Evolutionary conservation across 441 rosid genomes (phyloP).

Genomic region (Hura crepitans): DNA sequence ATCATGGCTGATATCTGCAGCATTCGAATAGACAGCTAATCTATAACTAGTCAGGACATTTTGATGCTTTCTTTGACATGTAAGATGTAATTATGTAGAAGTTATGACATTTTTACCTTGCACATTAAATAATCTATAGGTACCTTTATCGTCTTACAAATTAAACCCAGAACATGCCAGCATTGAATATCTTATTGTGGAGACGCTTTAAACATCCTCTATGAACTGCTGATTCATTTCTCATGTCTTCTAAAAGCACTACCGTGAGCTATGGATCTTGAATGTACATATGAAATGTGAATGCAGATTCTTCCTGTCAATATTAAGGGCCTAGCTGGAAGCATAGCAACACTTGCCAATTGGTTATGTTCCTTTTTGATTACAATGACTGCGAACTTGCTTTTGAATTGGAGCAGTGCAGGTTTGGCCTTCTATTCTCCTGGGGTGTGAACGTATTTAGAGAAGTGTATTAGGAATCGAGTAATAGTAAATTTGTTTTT

Average conservation of each 20-base stretch:
- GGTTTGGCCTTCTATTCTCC: slow-evolving; percentile 38
- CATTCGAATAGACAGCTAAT: not conserved
- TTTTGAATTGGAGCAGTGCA: slow-evolving; percentile 79
- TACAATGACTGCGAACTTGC: slow-evolving; percentile 85
- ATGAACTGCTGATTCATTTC: slow-evolving; percentile 5
- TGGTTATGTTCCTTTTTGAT: slow-evolving; percentile 56
- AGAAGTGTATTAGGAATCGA: not conserved
- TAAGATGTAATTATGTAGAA: not conserved
- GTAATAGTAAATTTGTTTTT: not conserved
- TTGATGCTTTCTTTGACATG: not conserved
- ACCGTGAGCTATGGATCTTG: not conserved
- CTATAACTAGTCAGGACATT: not conserved
- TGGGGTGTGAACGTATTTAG: too few relatives aligned
- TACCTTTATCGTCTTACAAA: too few relatives aligned
- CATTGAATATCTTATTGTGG: not conserved
- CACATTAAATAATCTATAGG: not conserved
- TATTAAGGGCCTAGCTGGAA: slow-evolving; percentile 92
- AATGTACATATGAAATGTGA: not conserved
- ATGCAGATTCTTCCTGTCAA: slow-evolving; percentile 82
- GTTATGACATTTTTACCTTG: not conserved
- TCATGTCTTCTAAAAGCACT: not conserved
- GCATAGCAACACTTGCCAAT: slow-evolving; percentile 67
- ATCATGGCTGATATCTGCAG: not conserved
- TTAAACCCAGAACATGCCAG: not conserved
- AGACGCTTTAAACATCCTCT: not conserved